Conservation (phyloP, 208 protist genomes). For the Acanthamoeba triangularis region DNA sequence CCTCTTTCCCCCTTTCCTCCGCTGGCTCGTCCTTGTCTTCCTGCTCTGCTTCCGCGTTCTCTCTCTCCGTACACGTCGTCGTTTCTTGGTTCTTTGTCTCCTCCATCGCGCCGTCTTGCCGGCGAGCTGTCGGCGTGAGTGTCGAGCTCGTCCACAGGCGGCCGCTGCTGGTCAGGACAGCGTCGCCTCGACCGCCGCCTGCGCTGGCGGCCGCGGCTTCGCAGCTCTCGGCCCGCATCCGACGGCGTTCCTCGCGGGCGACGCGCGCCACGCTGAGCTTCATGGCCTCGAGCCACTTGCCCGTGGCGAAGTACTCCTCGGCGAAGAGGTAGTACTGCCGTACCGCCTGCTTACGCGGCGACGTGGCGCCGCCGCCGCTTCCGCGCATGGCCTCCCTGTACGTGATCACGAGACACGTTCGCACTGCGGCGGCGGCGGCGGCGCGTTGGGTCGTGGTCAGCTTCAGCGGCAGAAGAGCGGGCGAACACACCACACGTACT, state of each 20-base stretch:
- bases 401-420: slow-evolving; percentile 32
- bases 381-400: neutral
- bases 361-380: neutral
- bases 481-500: neutral
- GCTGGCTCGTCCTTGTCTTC: neutral
- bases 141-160: neutral
- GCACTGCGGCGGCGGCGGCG: neutral
- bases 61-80: neutral
- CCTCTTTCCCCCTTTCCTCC: neutral
- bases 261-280: slow-evolving; percentile 14
- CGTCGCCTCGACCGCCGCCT: neutral
- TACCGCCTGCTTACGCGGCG: neutral
- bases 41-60: neutral
- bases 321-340: slow-evolving; percentile 27
- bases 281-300: slow-evolving; percentile 57
- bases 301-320: neutral
- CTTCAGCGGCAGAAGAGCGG: neutral
- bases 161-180: neutral
- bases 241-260: neutral
- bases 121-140: neutral
- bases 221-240: neutral
- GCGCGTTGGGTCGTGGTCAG: neutral
- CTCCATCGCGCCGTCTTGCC: neutral
- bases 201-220: neutral
- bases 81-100: neutral